Percentiles rank a stretch among this genome's conserved stretches.
phyloP scores from a whole-genome alignment of 177 flowering plant genomes.

The Vitis hybrid region DNA sequence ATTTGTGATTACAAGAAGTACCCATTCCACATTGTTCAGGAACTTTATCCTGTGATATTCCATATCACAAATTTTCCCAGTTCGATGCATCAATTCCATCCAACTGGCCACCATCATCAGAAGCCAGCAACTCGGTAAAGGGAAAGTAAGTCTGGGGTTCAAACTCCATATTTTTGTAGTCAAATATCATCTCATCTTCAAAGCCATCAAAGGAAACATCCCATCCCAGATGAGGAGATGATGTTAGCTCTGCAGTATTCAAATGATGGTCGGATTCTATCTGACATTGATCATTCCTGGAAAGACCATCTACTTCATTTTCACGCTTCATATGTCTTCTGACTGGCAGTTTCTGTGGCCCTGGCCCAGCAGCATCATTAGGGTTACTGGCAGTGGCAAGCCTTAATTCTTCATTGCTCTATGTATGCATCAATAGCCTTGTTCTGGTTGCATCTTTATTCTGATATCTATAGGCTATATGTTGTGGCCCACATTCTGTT shows the following conservation, averaged over 20 bases:
- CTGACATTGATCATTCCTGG: constrained; percentile 10
- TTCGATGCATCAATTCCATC: constrained; percentile 32
- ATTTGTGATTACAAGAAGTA: background rate
- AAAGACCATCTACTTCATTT: constrained; percentile 24
- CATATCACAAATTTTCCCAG: constrained; percentile 22
- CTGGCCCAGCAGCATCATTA: constrained; percentile 10
- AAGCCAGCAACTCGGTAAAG: constrained; percentile 63
- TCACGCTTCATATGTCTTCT: constrained; percentile 67
- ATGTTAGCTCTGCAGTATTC: constrained; percentile 20
- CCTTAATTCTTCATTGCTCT: no score
- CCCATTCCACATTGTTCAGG: constrained; percentile 19
- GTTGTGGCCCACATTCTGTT: no score
- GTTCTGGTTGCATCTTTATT: no score
- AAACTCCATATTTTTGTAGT: constrained; percentile 60
- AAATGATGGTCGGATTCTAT: constrained; percentile 19
- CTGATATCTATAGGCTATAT: no score
- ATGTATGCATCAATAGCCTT: no score
- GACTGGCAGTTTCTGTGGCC: constrained; percentile 64
- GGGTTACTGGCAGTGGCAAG: no score
- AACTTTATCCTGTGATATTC: constrained; percentile 15
- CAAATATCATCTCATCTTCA: constrained; percentile 32
- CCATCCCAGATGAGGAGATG: constrained; percentile 40
- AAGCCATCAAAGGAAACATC: constrained; percentile 31
- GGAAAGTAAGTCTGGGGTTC: constrained; percentile 96
- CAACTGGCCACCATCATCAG: constrained; percentile 50